Evolutionary conservation across 306 rosid genomes (phyloP), one percentile per base, ranked within the genome.

Genomic region (Lotus japonicus): DNA sequence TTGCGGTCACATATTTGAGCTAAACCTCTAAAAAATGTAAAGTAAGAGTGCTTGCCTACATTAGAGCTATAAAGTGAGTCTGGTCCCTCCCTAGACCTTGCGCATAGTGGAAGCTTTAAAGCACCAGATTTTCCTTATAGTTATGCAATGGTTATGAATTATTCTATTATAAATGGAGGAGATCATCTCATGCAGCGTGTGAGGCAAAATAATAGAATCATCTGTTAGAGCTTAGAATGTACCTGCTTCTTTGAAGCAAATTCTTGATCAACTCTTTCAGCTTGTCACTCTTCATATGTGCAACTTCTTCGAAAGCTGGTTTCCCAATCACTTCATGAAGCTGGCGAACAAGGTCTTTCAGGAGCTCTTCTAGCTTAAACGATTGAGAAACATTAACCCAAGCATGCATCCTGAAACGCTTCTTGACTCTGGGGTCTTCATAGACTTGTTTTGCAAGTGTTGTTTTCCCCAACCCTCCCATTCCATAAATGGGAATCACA

Each of bases 401-500:
- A 63, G 89, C 86, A 35, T 75, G 87, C 6, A 79, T 73, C 64
- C 77, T 62, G 66, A 79, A 85, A 6, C 75, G 70, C 28, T 73
- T 80, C 81, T 74, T 74, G 44, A 85, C 87, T 41, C 61, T 78
- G 45, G 69, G 79, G 33, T 82, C 83, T 5, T 85, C 87, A 23
- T 70, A 85, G 28, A 82, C 81, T 71, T 82, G 84, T 77, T 85
- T 85, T 39, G 80, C 89, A 36, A 82, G 11, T 12, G 89, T 79
- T 28, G 89, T 79, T 26, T 85, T 85, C 60, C 89, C 89, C 71
- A 77, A 11, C 1, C 89, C 89, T 16, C 89, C 89, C 87, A 85
- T 85, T 14, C 87, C 89, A 50, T 39, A 45, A 54, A 85, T 64
- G 5, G 89, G 80, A 70, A 82, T 75, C 15, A 74, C 89, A 4